Evolutionary conservation across 257 asterid species (phyloP).

Genomic region (Catharanthus roseus): DNA sequence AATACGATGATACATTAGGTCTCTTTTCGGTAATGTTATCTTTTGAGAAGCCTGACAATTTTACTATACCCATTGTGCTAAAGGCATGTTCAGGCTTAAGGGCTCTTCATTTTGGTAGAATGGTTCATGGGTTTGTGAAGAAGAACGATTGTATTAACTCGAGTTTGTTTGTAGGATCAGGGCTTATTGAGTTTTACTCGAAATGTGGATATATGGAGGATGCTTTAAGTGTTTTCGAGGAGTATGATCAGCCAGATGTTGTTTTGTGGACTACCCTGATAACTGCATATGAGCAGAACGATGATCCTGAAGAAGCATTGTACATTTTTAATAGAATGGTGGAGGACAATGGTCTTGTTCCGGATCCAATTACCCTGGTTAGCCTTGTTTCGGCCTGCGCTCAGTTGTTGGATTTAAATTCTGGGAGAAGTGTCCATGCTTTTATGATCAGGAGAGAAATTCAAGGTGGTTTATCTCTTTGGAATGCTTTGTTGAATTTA

Average conservation of each 20-base stretch:
- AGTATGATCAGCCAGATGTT: constrained; percentile 51
- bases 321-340: constrained; percentile 36
- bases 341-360: constrained; percentile 15
- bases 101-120: constrained; percentile 37
- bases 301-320: constrained; percentile 40
- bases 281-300: constrained; percentile 55
- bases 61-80: constrained; percentile 35
- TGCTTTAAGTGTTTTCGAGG: constrained; percentile 53
- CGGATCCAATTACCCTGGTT: constrained; percentile 48
- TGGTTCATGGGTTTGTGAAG: constrained; percentile 51
- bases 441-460: constrained; percentile 36
- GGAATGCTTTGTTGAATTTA: constrained; percentile 50
- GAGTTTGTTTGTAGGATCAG: constrained; percentile 61
- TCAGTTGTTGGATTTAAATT: constrained; percentile 31
- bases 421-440: constrained; percentile 66
- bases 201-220: constrained; percentile 57
- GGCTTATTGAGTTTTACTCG: constrained; percentile 54
- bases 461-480: constrained; percentile 35
- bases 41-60: constrained; percentile 36
- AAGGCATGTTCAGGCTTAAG: constrained; percentile 60
- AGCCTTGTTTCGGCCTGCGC: constrained; percentile 68
- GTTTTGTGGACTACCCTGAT: constrained; percentile 68
- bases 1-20: constrained; percentile 30
- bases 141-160: constrained; percentile 32
- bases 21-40: constrained; percentile 38